phyloP scores from a whole-genome alignment of 352 stramenopile genomes.

The Pythium plurisporium region DNA sequence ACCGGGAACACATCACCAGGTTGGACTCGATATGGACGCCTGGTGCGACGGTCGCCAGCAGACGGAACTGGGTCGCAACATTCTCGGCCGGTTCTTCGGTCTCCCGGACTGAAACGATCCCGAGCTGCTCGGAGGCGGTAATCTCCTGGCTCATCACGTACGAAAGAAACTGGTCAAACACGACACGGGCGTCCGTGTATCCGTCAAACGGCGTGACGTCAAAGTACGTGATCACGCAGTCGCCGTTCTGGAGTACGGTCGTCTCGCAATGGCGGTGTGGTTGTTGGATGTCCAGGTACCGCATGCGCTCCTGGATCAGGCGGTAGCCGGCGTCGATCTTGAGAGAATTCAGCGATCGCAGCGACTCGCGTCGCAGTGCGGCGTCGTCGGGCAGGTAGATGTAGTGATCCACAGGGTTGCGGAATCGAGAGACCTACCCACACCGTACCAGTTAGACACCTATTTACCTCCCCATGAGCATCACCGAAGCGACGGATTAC shows the following conservation, averaged over 20 bases:
- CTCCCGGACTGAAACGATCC: conserved; percentile 12
- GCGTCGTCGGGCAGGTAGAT: conserved; percentile 12
- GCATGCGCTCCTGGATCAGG: conserved; percentile 6
- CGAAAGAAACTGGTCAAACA: conserved; percentile 11
- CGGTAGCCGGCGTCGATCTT: neutral
- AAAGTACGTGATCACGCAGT: conserved; percentile 11
- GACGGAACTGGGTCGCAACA: neutral
- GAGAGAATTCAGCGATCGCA: neutral
- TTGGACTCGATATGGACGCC: conserved; percentile 18
- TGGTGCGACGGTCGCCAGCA: neutral
- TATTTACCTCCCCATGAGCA: neutral
- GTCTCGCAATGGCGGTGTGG: conserved; percentile 9
- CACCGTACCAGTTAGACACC: too few species aligned
- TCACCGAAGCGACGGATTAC: neutral
- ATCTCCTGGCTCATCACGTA: conserved; percentile 15
- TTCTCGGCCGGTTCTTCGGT: conserved; percentile 3
- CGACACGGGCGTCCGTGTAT: neutral
- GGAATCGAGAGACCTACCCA: conserved; percentile 5
- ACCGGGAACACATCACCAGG: conserved; percentile 7
- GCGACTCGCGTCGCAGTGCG: neutral
- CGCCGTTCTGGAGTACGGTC: conserved; percentile 8
- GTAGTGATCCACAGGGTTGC: conserved; percentile 12
- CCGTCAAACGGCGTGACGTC: conserved; percentile 14
- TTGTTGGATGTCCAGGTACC: conserved; percentile 10
- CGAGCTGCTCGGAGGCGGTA: conserved; percentile 13